phyloP scores from a whole-genome alignment of 2,329 filamentous ascomycete species.

The Sclerotinia borealis region DNA sequence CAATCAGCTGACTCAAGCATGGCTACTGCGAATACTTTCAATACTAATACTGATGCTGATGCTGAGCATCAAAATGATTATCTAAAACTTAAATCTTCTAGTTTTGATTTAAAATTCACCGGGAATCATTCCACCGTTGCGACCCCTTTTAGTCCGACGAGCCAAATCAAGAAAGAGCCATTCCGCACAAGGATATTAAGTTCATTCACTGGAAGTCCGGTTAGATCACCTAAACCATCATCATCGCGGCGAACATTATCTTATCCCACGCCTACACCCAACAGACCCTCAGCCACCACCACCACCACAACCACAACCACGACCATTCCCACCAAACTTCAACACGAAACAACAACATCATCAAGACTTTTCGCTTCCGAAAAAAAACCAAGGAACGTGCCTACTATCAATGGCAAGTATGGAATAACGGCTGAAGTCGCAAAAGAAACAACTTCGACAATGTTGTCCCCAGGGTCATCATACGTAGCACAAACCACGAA shows the following conservation, averaged over 20 bases:
- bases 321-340: background rate
- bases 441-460: slow-evolving; percentile 24
- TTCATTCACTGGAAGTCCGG: slow-evolving; percentile 8
- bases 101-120: slow-evolving; percentile 13
- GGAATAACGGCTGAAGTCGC: slow-evolving; percentile 12
- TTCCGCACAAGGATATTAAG: slow-evolving; percentile 5
- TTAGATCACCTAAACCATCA: slow-evolving; percentile 4
- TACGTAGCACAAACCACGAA: slow-evolving; percentile 23
- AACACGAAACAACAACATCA: background rate
- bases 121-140: slow-evolving; percentile 10
- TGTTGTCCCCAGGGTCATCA: slow-evolving; percentile 25
- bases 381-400: slow-evolving; percentile 13
- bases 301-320: background rate
- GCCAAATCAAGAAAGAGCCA: slow-evolving; percentile 10
- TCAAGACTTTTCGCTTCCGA: background rate
- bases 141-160: slow-evolving; percentile 11
- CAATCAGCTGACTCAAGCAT: slow-evolving; percentile 6
- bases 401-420: slow-evolving; percentile 16
- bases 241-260: slow-evolving; percentile 12
- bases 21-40: background rate
- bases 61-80: background rate
- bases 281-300: background rate
- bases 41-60: background rate
- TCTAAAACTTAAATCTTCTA: slow-evolving; percentile 14
- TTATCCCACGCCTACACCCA: slow-evolving; percentile 8